Evolutionary conservation across 495 filamentous ascomycete genomes (phyloP).

Genomic region (Neurospora sp.): DNA sequence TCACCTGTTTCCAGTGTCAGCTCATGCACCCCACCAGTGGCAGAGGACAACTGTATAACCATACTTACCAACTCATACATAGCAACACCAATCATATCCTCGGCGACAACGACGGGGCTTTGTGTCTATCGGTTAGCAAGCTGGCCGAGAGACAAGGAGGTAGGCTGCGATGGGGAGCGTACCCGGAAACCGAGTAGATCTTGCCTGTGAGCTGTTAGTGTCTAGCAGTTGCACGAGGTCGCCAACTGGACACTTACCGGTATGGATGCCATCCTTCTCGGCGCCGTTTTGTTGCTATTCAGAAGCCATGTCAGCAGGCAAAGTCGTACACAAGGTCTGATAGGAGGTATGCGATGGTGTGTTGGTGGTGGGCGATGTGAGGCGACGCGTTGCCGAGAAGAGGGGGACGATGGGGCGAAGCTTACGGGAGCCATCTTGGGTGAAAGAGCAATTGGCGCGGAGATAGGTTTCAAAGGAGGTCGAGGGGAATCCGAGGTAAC

Average conservation of each 20-base stretch:
- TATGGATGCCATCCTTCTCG: slow-evolving; percentile 28
- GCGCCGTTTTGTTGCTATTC: slow-evolving; percentile 20
- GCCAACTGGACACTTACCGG: slow-evolving; percentile 18
- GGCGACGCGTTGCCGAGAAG: not conserved
- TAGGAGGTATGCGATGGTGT: not conserved
- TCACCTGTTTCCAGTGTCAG: slow-evolving; percentile 45
- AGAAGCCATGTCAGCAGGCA: not conserved
- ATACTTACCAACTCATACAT: slow-evolving; percentile 97
- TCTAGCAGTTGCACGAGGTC: not conserved
- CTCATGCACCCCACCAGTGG: slow-evolving; percentile 27
- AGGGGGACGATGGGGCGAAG: slow-evolving; percentile 7
- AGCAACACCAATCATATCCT: slow-evolving; percentile 97
- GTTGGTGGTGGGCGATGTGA: not conserved
- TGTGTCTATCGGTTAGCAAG: slow-evolving; percentile 18
- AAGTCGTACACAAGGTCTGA: not conserved
- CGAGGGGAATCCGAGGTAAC: slow-evolving; percentile 16
- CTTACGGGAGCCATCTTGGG: slow-evolving; percentile 54
- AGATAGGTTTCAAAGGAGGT: slow-evolving; percentile 14
- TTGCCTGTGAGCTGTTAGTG: slow-evolving; percentile 40
- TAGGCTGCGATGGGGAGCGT: slow-evolving; percentile 14
- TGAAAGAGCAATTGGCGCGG: slow-evolving; percentile 26
- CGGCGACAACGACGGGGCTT: slow-evolving; percentile 91
- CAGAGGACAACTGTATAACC: not conserved
- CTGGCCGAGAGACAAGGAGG: not conserved
- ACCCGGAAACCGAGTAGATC: slow-evolving; percentile 78